Evolutionary conservation across 176 grass and related monocot species (phyloP).

Genomic region (Juncus effusus): DNA sequence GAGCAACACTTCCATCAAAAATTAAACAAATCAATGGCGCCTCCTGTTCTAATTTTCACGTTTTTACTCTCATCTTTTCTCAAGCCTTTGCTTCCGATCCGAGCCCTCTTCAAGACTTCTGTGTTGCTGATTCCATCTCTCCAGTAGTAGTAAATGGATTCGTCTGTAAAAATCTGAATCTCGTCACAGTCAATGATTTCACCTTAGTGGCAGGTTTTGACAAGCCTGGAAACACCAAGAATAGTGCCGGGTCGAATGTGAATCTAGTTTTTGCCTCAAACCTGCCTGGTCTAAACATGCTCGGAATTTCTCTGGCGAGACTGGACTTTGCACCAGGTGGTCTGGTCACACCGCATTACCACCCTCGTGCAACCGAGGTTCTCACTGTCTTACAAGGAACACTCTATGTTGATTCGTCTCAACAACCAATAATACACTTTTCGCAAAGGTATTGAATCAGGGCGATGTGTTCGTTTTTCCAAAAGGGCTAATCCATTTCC

Average conservation of each 20-base stretch:
- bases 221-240: not conserved
- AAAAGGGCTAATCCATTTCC: conserved; percentile 51
- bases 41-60: conserved; percentile 4
- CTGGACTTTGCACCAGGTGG: conserved; percentile 29
- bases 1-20: no score
- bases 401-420: conserved; percentile 45
- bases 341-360: conserved; percentile 47
- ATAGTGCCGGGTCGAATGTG: conserved; percentile 37
- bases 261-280: conserved; percentile 3
- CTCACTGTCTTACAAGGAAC: conserved; percentile 34
- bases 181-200: not conserved
- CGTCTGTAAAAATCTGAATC: conserved; percentile 36
- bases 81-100: conserved; percentile 23
- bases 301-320: conserved; percentile 37
- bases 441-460: conserved; percentile 12
- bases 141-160: conserved; percentile 31
- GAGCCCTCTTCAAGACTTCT: no score
- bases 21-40: not conserved
- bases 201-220: conserved; percentile 19
- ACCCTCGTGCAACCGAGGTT: conserved; percentile 53
- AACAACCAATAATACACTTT: conserved; percentile 31
- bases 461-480: conserved; percentile 53
- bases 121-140: no score
- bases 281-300: conserved; percentile 48
- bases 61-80: conserved; percentile 20